Evolutionary conservation across 1,139 yeast species (phyloP).

Genomic region (Schwanniomyces etchellsii): DNA sequence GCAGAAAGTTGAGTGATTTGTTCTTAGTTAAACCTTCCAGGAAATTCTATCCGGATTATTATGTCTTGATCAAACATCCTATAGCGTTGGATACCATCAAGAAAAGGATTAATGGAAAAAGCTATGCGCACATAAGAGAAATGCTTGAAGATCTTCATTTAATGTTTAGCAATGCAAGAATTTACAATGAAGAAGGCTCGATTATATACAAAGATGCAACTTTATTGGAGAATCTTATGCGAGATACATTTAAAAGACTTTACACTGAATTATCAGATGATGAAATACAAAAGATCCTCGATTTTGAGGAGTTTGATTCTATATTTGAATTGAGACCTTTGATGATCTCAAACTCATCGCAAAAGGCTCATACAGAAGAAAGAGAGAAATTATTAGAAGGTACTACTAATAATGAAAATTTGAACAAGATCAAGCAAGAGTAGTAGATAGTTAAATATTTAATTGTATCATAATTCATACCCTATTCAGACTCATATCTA

Average conservation of each 20-base stretch:
- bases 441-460: background rate
- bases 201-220: constrained; percentile 75
- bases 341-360: constrained; percentile 16
- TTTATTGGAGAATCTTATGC: constrained; percentile 49
- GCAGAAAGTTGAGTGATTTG: constrained; percentile 47
- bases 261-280: constrained; percentile 15
- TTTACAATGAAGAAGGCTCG: constrained; percentile 89
- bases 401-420: too few relatives aligned
- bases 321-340: constrained; percentile 38
- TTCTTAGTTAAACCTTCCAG: constrained; percentile 68
- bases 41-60: constrained; percentile 80
- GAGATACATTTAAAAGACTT: constrained; percentile 26
- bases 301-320: constrained; percentile 48
- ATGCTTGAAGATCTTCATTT: constrained; percentile 67
- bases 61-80: constrained; percentile 72
- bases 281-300: constrained; percentile 28
- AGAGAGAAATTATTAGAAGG: too few relatives aligned
- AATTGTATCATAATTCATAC: background rate
- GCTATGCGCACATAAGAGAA: constrained; percentile 53
- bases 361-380: constrained; percentile 1
- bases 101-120: constrained; percentile 49
- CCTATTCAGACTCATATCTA: constrained; percentile 17
- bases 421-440: too few relatives aligned
- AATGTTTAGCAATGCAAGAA: constrained; percentile 78
- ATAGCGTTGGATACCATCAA: constrained; percentile 68